Conservation (phyloP, 140 eudicot species). For the Ambrosia hybrid region DNA sequence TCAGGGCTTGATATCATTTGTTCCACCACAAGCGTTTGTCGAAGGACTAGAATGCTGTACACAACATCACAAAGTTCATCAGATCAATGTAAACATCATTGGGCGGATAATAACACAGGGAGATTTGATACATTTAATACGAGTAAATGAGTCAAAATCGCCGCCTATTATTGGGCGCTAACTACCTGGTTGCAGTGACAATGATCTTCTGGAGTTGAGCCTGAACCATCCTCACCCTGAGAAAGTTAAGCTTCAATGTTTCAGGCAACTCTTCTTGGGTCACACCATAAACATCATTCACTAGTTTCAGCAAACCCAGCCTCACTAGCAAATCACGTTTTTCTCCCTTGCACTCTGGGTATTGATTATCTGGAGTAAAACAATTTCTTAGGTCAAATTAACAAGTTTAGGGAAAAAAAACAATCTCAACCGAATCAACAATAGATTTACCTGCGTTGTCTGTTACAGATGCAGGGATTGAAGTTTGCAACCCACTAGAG, state of each 20-base stretch:
- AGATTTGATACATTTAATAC: background rate
- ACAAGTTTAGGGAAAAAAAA: background rate
- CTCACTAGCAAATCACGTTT: slow-evolving; percentile 74
- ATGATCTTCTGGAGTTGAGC: slow-evolving; percentile 82
- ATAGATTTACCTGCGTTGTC: slow-evolving; percentile 40
- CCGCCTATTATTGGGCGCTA: background rate
- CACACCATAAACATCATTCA: slow-evolving; percentile 65
- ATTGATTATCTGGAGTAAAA: slow-evolving; percentile 39
- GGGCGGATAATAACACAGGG: background rate
- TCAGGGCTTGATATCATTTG: slow-evolving; percentile 43
- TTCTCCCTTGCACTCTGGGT: slow-evolving; percentile 82
- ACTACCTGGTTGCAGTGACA: slow-evolving; percentile 88
- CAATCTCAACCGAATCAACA: slow-evolving; percentile 4
- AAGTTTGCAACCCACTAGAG: slow-evolving; percentile 47
- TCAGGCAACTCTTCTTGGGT: slow-evolving; percentile 75
- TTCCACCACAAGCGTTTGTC: slow-evolving; percentile 75
- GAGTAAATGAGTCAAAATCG: background rate
- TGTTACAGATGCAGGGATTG: slow-evolving; percentile 21
- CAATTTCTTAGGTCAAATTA: slow-evolving; percentile 4
- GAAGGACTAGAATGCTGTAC: slow-evolving; percentile 79
- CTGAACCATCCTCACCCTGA: slow-evolving; percentile 66
- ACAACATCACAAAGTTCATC: slow-evolving; percentile 5
- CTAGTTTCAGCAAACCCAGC: slow-evolving; percentile 81
- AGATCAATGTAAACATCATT: background rate
- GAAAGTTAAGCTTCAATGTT: slow-evolving; percentile 72